Evolutionary conservation across 768 basidiomycete genomes (phyloP), one percentile per base, ranked within the genome.

Genomic region (Tylopilus intermedius): DNA sequence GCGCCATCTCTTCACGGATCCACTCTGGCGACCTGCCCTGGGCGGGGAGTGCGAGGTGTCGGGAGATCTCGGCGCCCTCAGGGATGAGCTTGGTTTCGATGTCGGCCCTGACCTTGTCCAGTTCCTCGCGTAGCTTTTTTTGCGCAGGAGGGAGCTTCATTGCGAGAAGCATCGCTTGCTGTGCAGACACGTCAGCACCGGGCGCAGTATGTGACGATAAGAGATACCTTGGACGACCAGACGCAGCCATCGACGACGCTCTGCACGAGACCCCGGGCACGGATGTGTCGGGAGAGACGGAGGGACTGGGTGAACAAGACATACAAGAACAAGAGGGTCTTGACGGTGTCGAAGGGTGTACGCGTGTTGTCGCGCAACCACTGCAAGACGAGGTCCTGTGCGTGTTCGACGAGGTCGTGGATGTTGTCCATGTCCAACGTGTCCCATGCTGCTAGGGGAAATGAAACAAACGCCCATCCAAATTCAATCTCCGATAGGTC

Each of bases 1-100:
- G 80, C 22, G 81, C 79, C 86, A 93, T 90, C 65, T 91, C 87
- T 8, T 74, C 75, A 18, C 83, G 55, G 56, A 94, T 88, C 87
- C 87, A 89, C 54, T 86, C 86, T 8, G 79, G 54, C 0, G 82
- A 72, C 57, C 81, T 76, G 13, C 18, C 91, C 89, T 26, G 0
- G 91, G 90, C 0, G 94, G 72, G 2, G 78, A 59, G 18, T 18
- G 18, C 18, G 2, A 89, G 75, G 63, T 92, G 81, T 4, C 88
- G 79, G 1, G 78, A 73, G 5, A 91, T 80, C 18, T 76, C 73
- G 3, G 77, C 73, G 1, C 81, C 85, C 47, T 81, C 76, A 0
- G 86, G 86, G 1, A 91, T 71, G 38, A 94, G 77, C 55, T 79
- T 81, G 58, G 72, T 72, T 63, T 88, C 83, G 42, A 94, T 83